These are phyloP conservation scores for Mycena chlorophos DNA, from an alignment of 768 basidiomycete species.

Conservation along the genomic window DNA sequence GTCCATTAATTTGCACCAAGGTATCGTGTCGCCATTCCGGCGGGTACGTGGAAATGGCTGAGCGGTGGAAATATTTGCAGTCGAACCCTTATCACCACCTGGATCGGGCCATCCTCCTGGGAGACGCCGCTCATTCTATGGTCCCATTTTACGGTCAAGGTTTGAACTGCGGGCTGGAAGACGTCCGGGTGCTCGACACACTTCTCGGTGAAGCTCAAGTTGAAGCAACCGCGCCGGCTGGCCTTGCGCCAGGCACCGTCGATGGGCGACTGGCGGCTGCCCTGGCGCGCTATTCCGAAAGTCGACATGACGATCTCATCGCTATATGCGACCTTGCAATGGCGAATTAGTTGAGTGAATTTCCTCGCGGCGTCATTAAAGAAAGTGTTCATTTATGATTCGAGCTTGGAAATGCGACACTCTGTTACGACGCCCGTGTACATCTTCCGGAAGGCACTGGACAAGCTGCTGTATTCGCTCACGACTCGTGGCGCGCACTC, in stretches of 20 bases:
- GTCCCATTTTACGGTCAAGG: conserved; percentile 99
- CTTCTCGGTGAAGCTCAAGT: conserved; percentile 74
- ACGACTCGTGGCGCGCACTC: conserved; percentile 51
- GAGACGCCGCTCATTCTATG: conserved; percentile 97
- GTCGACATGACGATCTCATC: conserved; percentile 82
- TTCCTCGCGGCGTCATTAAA: conserved; percentile 25
- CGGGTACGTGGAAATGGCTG: conserved; percentile 22
- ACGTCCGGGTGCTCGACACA: conserved; percentile 84
- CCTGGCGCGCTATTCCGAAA: conserved; percentile 76
- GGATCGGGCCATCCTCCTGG: conserved; percentile 84
- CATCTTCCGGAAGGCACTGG: conserved; percentile 75
- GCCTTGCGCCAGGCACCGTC: conserved; percentile 34
- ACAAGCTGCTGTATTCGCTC: conserved; percentile 70
- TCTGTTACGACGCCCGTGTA: conserved; percentile 81
- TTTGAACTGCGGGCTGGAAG: conserved; percentile 95
- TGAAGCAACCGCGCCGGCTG: conserved; percentile 41
- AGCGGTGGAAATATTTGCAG: conserved; percentile 41
- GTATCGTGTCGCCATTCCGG: conserved; percentile 46
- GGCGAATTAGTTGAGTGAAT: conserved; percentile 86
- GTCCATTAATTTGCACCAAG: conserved; percentile 89
- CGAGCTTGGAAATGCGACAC: conserved; percentile 92
- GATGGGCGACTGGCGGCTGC: conserved; percentile 65
- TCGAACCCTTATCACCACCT: conserved; percentile 87
- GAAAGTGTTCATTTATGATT: conserved; percentile 24
- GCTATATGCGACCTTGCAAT: conserved; percentile 93